Percentiles rank a stretch among this genome's conserved stretches.
Conservation (phyloP, 768 basidiomycete species). For the Leccinum rimulosum region DNA sequence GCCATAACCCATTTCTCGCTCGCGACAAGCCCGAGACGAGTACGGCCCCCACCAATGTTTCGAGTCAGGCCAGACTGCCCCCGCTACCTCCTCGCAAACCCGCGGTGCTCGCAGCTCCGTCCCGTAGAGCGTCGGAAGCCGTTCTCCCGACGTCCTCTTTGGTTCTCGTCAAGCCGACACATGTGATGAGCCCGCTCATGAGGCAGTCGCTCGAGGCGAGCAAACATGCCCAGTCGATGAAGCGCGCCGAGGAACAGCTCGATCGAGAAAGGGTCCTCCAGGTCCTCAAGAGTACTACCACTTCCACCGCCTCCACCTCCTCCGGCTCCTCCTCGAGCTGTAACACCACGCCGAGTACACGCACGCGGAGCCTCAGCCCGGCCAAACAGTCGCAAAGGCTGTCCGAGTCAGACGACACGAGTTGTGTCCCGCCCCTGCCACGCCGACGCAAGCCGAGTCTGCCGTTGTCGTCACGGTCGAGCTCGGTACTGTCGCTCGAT, state of each 20-base stretch:
- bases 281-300: slow-evolving; percentile 60
- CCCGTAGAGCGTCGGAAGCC: slow-evolving; percentile 23
- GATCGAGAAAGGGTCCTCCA: slow-evolving; percentile 70
- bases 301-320: slow-evolving; percentile 19
- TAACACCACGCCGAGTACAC: not conserved
- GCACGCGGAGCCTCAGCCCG: slow-evolving; percentile 34
- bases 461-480: slow-evolving; percentile 32
- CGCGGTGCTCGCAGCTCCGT: slow-evolving; percentile 10
- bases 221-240: slow-evolving; percentile 67
- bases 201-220: slow-evolving; percentile 72
- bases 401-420: slow-evolving; percentile 21
- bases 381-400: slow-evolving; percentile 17
- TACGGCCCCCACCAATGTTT: not conserved
- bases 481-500: slow-evolving; percentile 38
- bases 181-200: slow-evolving; percentile 65
- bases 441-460: slow-evolving; percentile 35
- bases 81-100: slow-evolving; percentile 40
- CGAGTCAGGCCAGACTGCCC: slow-evolving; percentile 24
- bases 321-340: not conserved
- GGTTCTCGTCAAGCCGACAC: slow-evolving; percentile 31
- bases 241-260: slow-evolving; percentile 63
- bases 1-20: slow-evolving; percentile 32
- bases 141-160: slow-evolving; percentile 13
- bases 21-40: slow-evolving; percentile 18
- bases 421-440: slow-evolving; percentile 34